Base-by-base conservation (phyloP, 164 flowering plant species). In the Umbilicus rupestris region DNA sequence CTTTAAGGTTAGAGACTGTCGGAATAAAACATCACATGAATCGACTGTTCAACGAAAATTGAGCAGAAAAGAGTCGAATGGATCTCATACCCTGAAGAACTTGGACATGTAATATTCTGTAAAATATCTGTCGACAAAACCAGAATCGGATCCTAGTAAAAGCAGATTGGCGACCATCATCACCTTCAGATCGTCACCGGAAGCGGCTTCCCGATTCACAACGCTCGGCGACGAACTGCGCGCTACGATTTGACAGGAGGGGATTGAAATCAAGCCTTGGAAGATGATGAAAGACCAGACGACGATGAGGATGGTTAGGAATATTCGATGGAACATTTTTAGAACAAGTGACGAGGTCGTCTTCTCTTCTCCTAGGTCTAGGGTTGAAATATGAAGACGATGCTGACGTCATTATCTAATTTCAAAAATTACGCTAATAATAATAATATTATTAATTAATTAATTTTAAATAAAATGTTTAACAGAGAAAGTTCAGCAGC, bases 121-220 rank as follows among this genome's bases (percentile, higher is more conserved):
- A 76, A 85, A 84, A 49, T 73, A 76, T 29, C 63, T 28, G 63
- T 78, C 74, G 62, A 74, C 37, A 49, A 72, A 85, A 24, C 80
- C 78, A n/a, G 85, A 73, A 15, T 84, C 85, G 39, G 88, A 82
- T 35, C 89, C 88, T 73, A 71, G 46, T 24, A 85, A 71, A 6
- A 85, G 78, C 69, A 87, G 60, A 73, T 85, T 74, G 33, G 84
- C 82, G 39, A 81, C 92, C 74, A 85, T 60, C 89, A 87, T 87
- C 44, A 84, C 88, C 77, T 77, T 87, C 73, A 87, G 58, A 24
- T 84, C 86, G 15, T 71, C 81, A 0, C 31, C 9, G 31, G 59
- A 24, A 31, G 26, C 59, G 4, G 5, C 31, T 52, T 17, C 26
- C 31, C 65, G 39, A 60, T 65, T 29, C 70, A n/a, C 17, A n/a